Evolutionary conservation across 805 yeast species (phyloP), one percentile per base, ranked within the genome.

Genomic region (Candida gorgasii): DNA sequence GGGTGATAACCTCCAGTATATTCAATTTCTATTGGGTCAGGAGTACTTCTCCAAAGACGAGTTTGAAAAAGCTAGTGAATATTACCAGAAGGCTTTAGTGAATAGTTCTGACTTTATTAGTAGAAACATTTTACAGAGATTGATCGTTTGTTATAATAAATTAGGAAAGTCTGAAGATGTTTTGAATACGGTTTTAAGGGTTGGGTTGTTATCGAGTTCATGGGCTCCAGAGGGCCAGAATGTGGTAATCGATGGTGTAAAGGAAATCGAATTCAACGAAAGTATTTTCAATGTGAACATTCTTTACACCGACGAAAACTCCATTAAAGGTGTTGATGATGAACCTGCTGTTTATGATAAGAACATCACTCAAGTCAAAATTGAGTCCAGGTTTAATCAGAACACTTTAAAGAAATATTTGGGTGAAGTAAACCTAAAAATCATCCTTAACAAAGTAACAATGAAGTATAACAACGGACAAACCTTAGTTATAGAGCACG

Each of bases 21-120:
- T 43, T 6, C 13, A 37, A 14, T 45, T 19, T 23, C 36, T 24
- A 11, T 18, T 48, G 6, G 52, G 43, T n/a, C 80, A 80, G 36
- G 74, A 68, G 41, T 65, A 69, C 47, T 69, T 53, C 27, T 35
- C 19, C 5, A 3, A 36, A 1, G 38, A 33, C 1, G 47, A 54
- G 9, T 45, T 39, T 8, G 45, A 33, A 9, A 43, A 42, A 9
- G 65, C 70, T 2, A 47, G 50, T 2, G 47, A 50, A 11, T 48
- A 41, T 38, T 48, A 35, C 26, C n/a, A 20, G 8, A 35, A 43
- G 20, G 11, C 41, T 5, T 27, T 37, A 11, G 19, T 22, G 4
- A 29, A 39, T 3, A 29, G 40, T 7, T 44, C 46, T 43, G 38
- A 41, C n/a, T 36, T 38, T 4, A 40, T 24, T 8, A 14, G 12